Evolutionary conservation across 805 yeast species (phyloP).

Genomic region (Wickerhamomyces pijperi): DNA sequence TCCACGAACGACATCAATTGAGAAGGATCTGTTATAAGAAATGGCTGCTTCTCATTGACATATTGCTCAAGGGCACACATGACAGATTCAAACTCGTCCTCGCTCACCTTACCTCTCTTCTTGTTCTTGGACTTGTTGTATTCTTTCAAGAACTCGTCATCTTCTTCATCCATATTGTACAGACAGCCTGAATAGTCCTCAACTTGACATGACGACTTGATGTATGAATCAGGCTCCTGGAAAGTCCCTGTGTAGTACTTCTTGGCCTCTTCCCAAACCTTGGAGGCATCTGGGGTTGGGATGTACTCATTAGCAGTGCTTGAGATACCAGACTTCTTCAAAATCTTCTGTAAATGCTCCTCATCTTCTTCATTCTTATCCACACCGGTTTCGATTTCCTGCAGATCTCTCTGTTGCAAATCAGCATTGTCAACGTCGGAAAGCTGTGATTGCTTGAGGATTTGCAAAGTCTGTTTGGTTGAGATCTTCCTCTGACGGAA

Average conservation of each 20-base stretch:
- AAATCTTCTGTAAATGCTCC: constrained; percentile 86
- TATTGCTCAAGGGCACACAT: constrained; percentile 65
- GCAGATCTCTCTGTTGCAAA: constrained; percentile 68
- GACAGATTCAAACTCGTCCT: constrained; percentile 77
- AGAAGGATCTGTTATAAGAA: constrained; percentile 71
- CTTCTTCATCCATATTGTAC: constrained; percentile 85
- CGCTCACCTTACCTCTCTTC: constrained; percentile 35
- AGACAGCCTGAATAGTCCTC: constrained; percentile 85
- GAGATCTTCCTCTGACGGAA: constrained; percentile 93
- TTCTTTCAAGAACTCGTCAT: constrained; percentile 51
- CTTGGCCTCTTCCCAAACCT: constrained; percentile 65
- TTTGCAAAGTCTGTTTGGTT: constrained; percentile 76
- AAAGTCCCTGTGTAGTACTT: constrained; percentile 62
- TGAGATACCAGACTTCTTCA: constrained; percentile 66
- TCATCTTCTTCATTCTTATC: constrained; percentile 97
- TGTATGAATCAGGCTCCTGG: constrained; percentile 64
- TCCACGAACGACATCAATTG: constrained; percentile 66
- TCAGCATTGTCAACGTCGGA: constrained; percentile 71
- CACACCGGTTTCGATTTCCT: constrained; percentile 92
- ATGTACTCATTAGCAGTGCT: constrained; percentile 50
- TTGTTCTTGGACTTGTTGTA: constrained; percentile 24
- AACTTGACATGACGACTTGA: constrained; percentile 88
- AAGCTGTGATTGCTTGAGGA: constrained; percentile 66
- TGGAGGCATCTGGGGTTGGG: constrained; percentile 94
- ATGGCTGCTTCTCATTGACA: constrained; percentile 79